Base-by-base conservation (phyloP, 1,139 yeast genomes). In the Nematodospora anomalae region DNA sequence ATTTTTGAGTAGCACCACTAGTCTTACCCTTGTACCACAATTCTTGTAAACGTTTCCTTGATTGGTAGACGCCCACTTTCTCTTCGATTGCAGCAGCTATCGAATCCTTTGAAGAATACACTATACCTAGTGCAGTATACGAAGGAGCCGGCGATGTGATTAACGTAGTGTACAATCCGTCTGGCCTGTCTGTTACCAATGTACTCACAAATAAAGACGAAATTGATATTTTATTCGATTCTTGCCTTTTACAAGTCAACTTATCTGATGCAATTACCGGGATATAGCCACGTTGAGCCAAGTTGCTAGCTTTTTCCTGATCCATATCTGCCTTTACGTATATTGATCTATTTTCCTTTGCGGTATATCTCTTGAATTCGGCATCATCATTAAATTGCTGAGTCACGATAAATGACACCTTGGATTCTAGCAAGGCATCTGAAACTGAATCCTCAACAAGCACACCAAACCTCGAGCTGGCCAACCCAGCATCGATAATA, bases 21-120 rank as follows among this genome's bases (percentile, higher is more conserved):
- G 96, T 86, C 41, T 85, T 85, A 26, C 98, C 99, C 61, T 92
- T 92, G 61, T 84, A 86, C 98, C 99, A 92, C 42, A 92, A 73
- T 41, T 69, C 76, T 16, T 94, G 88, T 43, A 83, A 82, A 47
- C 88, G 78, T 47, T 83, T 81, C 50, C 98, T 82, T 4, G 96
- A 88, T 62, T 86, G 97, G 62, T 92, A 92, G 6, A 92, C 96
- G 35, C 99, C 99, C 10, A 86, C 80, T 33, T 79, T 76, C 26
- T 87, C 85, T 42, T 79, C 78, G 48, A 92, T 76, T 4, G 97
- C 92, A 50, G 86, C 94, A 34, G 74, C 65, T 48, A 94, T 79
- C 25, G 96, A 87, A 46, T 82, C 90, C 28, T 65, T 64, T 0
- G 96, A 88, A 0, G 97, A 90, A 64, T 89, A 92, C 4, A 92